Conservation (phyloP, 495 filamentous ascomycete species). For the Penicillium ochrochloron region DNA sequence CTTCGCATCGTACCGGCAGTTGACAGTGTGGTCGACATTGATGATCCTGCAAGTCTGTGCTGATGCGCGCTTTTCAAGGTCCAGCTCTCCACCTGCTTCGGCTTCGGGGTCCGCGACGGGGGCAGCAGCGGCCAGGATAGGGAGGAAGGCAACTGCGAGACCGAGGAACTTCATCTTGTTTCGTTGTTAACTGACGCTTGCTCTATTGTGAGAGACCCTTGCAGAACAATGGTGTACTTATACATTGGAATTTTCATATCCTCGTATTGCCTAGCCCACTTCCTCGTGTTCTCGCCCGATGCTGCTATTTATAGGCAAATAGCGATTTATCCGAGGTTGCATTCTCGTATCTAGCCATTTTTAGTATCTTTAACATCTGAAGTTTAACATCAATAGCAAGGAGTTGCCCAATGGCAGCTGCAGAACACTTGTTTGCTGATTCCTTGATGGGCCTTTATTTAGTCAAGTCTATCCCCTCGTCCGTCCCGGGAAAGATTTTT, state of each 20-base stretch:
- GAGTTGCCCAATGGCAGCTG: constrained; percentile 2
- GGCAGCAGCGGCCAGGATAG: constrained; percentile 5
- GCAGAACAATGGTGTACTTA: constrained; percentile 9
- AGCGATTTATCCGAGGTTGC: constrained; percentile 16
- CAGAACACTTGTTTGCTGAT: not conserved
- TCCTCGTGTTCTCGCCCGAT: constrained; percentile 14
- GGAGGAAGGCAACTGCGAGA: constrained; percentile 5
- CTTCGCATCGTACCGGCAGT: constrained; percentile 10
- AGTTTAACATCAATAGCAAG: constrained; percentile 1
- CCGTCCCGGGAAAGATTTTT: too few species aligned
- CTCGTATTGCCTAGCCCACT: constrained; percentile 7
- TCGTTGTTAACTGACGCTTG: constrained; percentile 5
- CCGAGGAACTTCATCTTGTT: constrained; percentile 10
- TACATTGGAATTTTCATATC: constrained; percentile 8
- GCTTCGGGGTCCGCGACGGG: constrained; percentile 6
- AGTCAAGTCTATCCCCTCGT: too few species aligned
- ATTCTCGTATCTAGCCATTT: constrained; percentile 17
- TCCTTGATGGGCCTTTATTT: too few species aligned
- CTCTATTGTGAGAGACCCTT: not conserved
- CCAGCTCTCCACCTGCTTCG: constrained; percentile 12
- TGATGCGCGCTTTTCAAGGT: constrained; percentile 15
- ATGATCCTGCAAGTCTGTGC: constrained; percentile 13
- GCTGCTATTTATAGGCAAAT: constrained; percentile 15
- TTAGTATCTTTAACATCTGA: constrained; percentile 11
- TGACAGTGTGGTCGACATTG: constrained; percentile 13